Evolutionary conservation across 306 rosid species (phyloP).

Genomic region (Phaseolus lunatus): DNA sequence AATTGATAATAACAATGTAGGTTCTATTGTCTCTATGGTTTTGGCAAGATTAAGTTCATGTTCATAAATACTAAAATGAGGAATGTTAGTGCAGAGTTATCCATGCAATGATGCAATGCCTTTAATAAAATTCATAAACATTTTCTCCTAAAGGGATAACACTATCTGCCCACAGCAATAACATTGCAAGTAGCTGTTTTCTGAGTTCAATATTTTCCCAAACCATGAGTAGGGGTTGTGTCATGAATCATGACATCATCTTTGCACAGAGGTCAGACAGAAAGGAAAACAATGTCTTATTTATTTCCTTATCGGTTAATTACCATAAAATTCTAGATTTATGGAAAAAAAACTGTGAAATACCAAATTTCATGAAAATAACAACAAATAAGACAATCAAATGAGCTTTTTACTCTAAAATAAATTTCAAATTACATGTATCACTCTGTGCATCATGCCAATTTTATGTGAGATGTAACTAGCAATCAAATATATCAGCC

Average conservation of each 20-base stretch:
- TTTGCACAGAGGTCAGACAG: slow-evolving; percentile 26
- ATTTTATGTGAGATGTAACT: slow-evolving; percentile 5
- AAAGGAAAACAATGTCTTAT: slow-evolving; percentile 39
- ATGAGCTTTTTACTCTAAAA: slow-evolving; percentile 9
- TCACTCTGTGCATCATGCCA: slow-evolving; percentile 24
- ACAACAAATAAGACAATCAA: not conserved
- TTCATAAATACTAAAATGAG: not conserved
- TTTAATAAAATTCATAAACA: not conserved
- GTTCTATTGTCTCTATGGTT: slow-evolving; percentile 26
- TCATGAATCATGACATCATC: not conserved
- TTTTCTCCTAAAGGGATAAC: slow-evolving; percentile 13
- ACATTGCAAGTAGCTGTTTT: not conserved
- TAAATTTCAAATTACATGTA: not conserved
- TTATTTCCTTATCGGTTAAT: not conserved
- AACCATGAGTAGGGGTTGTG: slow-evolving; percentile 19
- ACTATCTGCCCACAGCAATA: slow-evolving; percentile 14
- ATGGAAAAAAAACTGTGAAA: slow-evolving; percentile 7
- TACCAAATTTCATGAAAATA: not conserved
- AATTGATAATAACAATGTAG: not conserved
- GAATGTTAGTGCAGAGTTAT: slow-evolving; percentile 3
- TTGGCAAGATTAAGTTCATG: slow-evolving; percentile 2
- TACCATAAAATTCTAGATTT: slow-evolving; percentile 45
- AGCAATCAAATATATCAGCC: slow-evolving; percentile 25
- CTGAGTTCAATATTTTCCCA: not conserved
- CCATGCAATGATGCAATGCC: not conserved